Evolutionary conservation across 805 yeast genomes (phyloP).

Genomic region (Saitoella complicata): DNA sequence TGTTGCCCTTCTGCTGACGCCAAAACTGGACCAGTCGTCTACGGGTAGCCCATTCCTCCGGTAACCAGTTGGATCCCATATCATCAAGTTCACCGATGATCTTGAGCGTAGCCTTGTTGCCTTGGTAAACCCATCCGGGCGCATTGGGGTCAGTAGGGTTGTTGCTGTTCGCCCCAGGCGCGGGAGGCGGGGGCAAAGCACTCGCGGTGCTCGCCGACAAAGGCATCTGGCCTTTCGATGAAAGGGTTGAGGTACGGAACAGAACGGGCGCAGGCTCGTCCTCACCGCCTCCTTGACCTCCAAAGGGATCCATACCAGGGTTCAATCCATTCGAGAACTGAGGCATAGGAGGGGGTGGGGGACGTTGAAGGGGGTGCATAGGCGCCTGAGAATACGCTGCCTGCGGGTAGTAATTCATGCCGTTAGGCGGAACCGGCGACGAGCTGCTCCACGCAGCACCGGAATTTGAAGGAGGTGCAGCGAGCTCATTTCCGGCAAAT

Average conservation of each 20-base stretch:
- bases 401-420: no score
- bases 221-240: background rate
- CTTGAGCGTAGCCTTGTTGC: slow-evolving; percentile 17
- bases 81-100: slow-evolving; percentile 18
- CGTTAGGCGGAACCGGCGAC: no score
- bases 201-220: slow-evolving; percentile 1
- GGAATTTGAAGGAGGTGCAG: no score
- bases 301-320: no score
- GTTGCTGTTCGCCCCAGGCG: slow-evolving; percentile 4
- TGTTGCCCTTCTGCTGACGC: slow-evolving; percentile 8
- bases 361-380: no score
- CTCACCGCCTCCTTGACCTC: background rate
- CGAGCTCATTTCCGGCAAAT: no score
- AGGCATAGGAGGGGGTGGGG: no score
- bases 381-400: no score
- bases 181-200: slow-evolving; percentile 4
- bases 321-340: no score
- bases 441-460: no score
- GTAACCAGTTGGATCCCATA: slow-evolving; percentile 33
- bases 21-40: slow-evolving; percentile 34
- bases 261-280: slow-evolving; percentile 6
- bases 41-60: slow-evolving; percentile 26
- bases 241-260: slow-evolving; percentile 8
- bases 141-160: slow-evolving; percentile 1
- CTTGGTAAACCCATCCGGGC: background rate